These are phyloP conservation scores for Teratosphaeria nubilosa DNA, from an alignment of 2,329 filamentous ascomycete genomes.

Conservation along the genomic window DNA sequence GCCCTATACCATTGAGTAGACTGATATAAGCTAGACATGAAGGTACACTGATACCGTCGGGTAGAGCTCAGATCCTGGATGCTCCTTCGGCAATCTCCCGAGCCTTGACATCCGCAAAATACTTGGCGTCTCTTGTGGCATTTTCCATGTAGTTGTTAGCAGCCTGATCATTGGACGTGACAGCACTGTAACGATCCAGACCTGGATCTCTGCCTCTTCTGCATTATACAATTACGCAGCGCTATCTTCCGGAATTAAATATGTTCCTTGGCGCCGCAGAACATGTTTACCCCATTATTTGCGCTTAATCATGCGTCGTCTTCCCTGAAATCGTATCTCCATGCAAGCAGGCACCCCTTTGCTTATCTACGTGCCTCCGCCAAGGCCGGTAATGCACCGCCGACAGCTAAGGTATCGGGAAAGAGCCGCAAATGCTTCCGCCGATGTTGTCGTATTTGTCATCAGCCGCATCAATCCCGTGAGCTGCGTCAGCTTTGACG, in stretches of 20 bases:
- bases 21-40: not conserved
- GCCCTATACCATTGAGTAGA: not conserved
- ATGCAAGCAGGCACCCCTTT: not conserved
- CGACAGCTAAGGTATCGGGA: slow-evolving; percentile 68
- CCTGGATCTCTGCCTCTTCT: not conserved
- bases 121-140: not conserved
- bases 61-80: not conserved
- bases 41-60: not conserved
- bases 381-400: slow-evolving; percentile 71
- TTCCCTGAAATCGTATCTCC: not conserved
- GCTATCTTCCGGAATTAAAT: too few species aligned
- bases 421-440: slow-evolving; percentile 75
- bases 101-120: not conserved
- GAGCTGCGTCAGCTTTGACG: slow-evolving; percentile 53
- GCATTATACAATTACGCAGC: too few species aligned
- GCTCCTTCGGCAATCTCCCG: not conserved
- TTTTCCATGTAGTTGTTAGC: not conserved
- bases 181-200: not conserved
- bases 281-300: too few species aligned
- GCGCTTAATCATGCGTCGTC: not conserved
- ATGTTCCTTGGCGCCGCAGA: too few species aligned
- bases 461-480: slow-evolving; percentile 54
- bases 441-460: slow-evolving; percentile 82
- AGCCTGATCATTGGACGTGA: not conserved
- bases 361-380: slow-evolving; percentile 49